Percentiles rank a stretch among this genome's conserved stretches.
phyloP scores from a whole-genome alignment of 257 asterid genomes.

The Przewalskia tangutica region DNA sequence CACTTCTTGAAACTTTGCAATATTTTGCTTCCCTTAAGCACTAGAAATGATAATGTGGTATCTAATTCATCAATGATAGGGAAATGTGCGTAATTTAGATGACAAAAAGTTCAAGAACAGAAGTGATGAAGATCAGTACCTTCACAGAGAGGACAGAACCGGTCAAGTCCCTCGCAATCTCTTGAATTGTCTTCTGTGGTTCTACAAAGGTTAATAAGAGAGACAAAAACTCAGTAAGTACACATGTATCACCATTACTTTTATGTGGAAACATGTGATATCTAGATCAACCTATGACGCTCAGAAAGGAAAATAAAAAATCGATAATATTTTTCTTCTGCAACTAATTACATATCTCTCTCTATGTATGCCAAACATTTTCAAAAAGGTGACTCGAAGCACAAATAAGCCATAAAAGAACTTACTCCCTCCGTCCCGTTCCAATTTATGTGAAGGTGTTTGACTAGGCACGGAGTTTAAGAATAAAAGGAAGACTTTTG shows the following conservation, averaged over 20 bases:
- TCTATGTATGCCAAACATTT: background rate
- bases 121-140: constrained; percentile 31
- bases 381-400: background rate
- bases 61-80: background rate
- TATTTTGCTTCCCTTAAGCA: background rate
- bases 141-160: constrained; percentile 70
- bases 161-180: constrained; percentile 62
- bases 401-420: background rate
- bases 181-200: constrained; percentile 67
- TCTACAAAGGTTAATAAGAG: constrained; percentile 29
- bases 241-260: background rate
- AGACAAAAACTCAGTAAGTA: background rate
- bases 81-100: background rate
- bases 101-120: background rate
- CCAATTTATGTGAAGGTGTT: too few relatives aligned
- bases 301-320: background rate
- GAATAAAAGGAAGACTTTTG: too few relatives aligned
- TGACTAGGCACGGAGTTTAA: too few relatives aligned
- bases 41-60: background rate
- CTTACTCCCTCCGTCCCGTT: too few relatives aligned
- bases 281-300: background rate
- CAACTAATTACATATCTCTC: background rate
- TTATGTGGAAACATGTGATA: background rate
- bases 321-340: background rate
- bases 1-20: background rate